Percentiles rank a stretch among this genome's conserved stretches.
phyloP scores from a whole-genome alignment of 257 asterid species.

The Striga asiatica region DNA sequence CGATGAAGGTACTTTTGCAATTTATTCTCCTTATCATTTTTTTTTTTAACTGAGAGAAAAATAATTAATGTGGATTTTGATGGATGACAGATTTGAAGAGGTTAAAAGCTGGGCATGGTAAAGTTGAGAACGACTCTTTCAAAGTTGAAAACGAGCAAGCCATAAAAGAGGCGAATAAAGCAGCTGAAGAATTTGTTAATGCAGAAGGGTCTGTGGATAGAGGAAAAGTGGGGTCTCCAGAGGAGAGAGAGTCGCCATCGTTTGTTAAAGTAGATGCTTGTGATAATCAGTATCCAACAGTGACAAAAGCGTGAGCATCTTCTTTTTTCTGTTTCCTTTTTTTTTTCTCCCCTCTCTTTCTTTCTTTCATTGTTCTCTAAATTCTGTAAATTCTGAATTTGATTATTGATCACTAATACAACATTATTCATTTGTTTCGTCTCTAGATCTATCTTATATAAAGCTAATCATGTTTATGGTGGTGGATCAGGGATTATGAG shows the following conservation, averaged over 20 bases:
- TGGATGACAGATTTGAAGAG: conserved; percentile 33
- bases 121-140: conserved; percentile 25
- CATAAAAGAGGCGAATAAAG: conserved; percentile 22
- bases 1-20: conserved; percentile 18
- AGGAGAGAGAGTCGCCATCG: conserved; percentile 40
- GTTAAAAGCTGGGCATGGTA: conserved; percentile 26
- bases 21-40: background rate
- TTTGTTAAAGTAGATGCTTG: conserved; percentile 38
- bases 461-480: conserved; percentile 16
- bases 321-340: conserved; percentile 24
- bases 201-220: conserved; percentile 31
- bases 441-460: background rate
- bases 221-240: conserved; percentile 32
- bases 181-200: conserved; percentile 20
- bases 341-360: background rate
- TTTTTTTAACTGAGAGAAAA: background rate
- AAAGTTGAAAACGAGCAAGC: conserved; percentile 26
- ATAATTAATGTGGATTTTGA: conserved; percentile 24
- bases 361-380: background rate
- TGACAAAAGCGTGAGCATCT: conserved; percentile 50
- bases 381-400: background rate
- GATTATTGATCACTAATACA: background rate
- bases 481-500: conserved; percentile 28
- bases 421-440: no score
- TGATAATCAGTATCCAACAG: conserved; percentile 38